Evolutionary conservation across 2,329 filamentous ascomycete genomes (phyloP), one percentile per base, ranked within the genome.

Genomic region (Phyllosticta citriasiana): DNA sequence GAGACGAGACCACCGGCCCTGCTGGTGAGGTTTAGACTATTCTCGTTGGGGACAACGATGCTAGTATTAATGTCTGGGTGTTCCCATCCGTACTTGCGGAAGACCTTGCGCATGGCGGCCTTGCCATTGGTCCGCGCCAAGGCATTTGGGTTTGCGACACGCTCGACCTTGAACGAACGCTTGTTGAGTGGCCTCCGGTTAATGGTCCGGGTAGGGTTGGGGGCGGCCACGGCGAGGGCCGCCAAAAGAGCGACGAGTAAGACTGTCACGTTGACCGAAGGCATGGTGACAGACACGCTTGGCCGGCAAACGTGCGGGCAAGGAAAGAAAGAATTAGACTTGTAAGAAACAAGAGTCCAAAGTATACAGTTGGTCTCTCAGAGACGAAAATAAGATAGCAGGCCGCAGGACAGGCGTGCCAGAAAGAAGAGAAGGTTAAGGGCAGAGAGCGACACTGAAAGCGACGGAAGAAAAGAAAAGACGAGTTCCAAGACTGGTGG

Each of bases 71-170:
- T 53, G 12, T 19, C 4, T 5, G 54, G 27, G 25, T 22, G n/a
- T 10, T 62, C 50, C 73, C 86, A 67, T 64, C 82, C 80, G 72
- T 82, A 91, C 72, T 92, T 92, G 67, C 79, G 75, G 71, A 88
- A 86, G 16, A 87, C 83, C 73, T 84, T 88, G 57, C 81, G 74
- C 66, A 92, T 78, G 57, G 86, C 85, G 62, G 75, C 70, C 6
- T 80, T 77, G n/a, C 86, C 85, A 75, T 87, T 79, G 64, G 71
- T 73, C 22, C 79, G 74, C 57, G 69, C 70, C 24, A 78, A 76
- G 69, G 84, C 84, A 61, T 77, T 76, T n/a, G 75, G 75, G 66
- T 84, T 85, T 57, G 77, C 73, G 55, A 82, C 74, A 40, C 85
- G 79, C 57, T 83, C 79, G 35, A 88, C 79, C 70, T 80, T 83